Evolutionary conservation across 306 rosid genomes (phyloP), one percentile per base, ranked within the genome.

Genomic region (Luffa aegyptiaca): DNA sequence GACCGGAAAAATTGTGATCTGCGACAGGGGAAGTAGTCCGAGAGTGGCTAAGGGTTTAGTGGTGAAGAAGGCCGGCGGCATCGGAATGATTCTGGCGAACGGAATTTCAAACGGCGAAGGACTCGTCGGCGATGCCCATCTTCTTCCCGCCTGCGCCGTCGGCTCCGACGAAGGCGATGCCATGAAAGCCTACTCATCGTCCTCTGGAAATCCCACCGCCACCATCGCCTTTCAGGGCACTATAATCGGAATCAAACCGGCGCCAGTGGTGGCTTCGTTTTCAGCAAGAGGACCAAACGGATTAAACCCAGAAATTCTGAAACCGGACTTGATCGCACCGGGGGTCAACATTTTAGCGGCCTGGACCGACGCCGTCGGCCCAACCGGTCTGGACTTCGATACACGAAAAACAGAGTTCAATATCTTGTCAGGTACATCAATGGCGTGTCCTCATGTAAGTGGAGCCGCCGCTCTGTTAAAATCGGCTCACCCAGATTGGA

Each of bases 371-470:
- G 93, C 93, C 0, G 92, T 92, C 12, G 98, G 98, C 3, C 98
- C 98, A 0, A 87, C 97, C 0, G 97, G 97, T 41, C 76, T 94
- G 42, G 91, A 88, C 0, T 78, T 86, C 0, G 98, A 94, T 79
- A 39, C 71, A 0, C 82, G 97, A 10, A 90, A 89, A 65, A 89
- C 91, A 0, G 97, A 94, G 82, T 94, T 94, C 72, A 94, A 88
- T 70, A 94, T 94, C 20, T 39, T 94, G 49, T 94, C 98, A 0
- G 98, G 98, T 4, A 94, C 98, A 2, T 94, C 97, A 12, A 94
- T 94, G 98, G 90, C 98, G 63, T 86, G 90, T n/a, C 98, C 98
- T 8, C 98, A 94, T 46, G 94, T 94, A 0, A 89, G 93, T 10
- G 98, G 98, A 6, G 97, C 97, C 0, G 97, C 97, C 2, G 97